Conservation (phyloP, 345 rosid genomes). For the Acer negundo region DNA sequence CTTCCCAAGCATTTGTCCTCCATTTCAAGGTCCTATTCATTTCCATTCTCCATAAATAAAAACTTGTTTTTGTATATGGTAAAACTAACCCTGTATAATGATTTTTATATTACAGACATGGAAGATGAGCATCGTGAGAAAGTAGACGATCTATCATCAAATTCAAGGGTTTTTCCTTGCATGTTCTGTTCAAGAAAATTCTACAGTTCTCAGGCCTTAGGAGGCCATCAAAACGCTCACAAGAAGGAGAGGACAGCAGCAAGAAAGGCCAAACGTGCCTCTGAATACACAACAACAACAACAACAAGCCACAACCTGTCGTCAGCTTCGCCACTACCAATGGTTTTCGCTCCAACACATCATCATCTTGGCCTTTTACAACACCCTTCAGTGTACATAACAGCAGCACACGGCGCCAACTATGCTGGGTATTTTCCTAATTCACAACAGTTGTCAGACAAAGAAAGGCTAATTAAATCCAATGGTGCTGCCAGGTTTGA, state of each 20-base stretch:
- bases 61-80: neutral
- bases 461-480: constrained; percentile 27
- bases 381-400: constrained; percentile 49
- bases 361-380: constrained; percentile 41
- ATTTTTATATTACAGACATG: constrained; percentile 29
- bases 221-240: constrained; percentile 97
- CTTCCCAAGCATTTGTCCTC: neutral
- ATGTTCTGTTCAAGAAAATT: constrained; percentile 82
- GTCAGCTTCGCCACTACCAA: constrained; percentile 39
- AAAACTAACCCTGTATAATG: neutral
- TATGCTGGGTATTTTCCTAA: constrained; percentile 31
- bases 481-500: constrained; percentile 40
- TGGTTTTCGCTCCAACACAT: constrained; percentile 35
- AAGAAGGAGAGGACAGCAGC: constrained; percentile 84
- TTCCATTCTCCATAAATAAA: neutral
- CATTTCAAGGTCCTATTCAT: neutral
- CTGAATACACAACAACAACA: constrained; percentile 36
- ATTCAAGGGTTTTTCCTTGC: constrained; percentile 64
- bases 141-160: constrained; percentile 22
- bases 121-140: constrained; percentile 35
- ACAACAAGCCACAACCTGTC: constrained; percentile 18
- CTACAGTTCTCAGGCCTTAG: constrained; percentile 89
- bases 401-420: constrained; percentile 55
- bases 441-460: constrained; percentile 29
- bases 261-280: constrained; percentile 63